Percentiles rank a stretch among this genome's conserved stretches.
Conservation (phyloP, 352 stramenopile genomes). For the Globisporangium nodosum region DNA sequence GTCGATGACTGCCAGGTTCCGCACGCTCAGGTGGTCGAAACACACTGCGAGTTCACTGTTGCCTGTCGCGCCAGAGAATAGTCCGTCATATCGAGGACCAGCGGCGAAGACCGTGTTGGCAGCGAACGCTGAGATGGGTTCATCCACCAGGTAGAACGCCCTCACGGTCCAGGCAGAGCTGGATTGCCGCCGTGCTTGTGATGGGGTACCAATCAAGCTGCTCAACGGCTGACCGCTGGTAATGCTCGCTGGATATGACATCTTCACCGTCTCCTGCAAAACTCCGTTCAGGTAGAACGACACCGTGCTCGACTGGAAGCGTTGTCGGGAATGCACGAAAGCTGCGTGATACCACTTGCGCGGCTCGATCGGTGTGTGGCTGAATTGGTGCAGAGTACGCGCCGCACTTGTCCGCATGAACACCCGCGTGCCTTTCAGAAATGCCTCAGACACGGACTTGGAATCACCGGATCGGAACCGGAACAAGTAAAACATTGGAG, state of each 20-base stretch:
- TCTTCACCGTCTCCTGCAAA: conserved; percentile 61
- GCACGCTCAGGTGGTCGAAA: conserved; percentile 39
- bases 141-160: conserved; percentile 64
- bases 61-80: conserved; percentile 47
- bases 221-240: conserved; percentile 44
- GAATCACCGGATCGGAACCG: conserved; percentile 61
- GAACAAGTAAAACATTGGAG: conserved; percentile 68
- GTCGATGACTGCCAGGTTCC: conserved; percentile 48
- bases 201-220: conserved; percentile 51
- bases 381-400: conserved; percentile 49
- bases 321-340: conserved; percentile 54
- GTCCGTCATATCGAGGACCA: conserved; percentile 48
- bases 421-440: conserved; percentile 56
- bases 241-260: conserved; percentile 59
- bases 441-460: conserved; percentile 64
- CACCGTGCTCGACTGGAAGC: conserved; percentile 64
- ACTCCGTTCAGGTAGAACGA: conserved; percentile 60
- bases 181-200: conserved; percentile 37
- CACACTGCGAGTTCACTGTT: conserved; percentile 43
- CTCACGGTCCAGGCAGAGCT: conserved; percentile 45
- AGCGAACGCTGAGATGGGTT: conserved; percentile 34
- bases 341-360: conserved; percentile 46
- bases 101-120: conserved; percentile 51
- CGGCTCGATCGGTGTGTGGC: conserved; percentile 32
- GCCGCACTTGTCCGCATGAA: conserved; percentile 55